These are phyloP conservation scores for Hypocrella siamensis DNA, from an alignment of 2,329 filamentous ascomycete species.

Conservation along the genomic window DNA sequence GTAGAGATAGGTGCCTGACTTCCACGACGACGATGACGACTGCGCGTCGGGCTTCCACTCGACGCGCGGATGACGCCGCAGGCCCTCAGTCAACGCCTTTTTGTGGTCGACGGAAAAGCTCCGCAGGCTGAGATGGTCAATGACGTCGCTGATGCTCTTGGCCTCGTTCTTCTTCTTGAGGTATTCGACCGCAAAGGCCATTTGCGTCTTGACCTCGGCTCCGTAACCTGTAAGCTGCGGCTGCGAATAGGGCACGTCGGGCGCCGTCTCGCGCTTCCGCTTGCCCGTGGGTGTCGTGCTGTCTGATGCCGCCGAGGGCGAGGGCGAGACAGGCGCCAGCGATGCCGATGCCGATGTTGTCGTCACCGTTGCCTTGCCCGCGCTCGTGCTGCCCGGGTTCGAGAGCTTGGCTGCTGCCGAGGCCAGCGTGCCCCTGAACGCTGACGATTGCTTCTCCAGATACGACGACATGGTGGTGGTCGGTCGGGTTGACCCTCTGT, in stretches of 20 bases:
- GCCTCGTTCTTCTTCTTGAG: conserved; percentile 56
- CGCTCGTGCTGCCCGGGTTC: conserved; percentile 30
- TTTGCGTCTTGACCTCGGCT: conserved; percentile 69
- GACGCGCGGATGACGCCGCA: conserved; percentile 48
- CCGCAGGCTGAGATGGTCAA: conserved; percentile 64
- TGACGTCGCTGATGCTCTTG: conserved; percentile 59
- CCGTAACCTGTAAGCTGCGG: conserved; percentile 63
- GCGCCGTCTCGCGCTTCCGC: conserved; percentile 38
- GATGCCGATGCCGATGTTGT: too few relatives aligned
- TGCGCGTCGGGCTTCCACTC: conserved; percentile 39
- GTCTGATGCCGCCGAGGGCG: conserved; percentile 41
- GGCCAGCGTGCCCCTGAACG: conserved; percentile 44
- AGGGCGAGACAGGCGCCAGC: conserved; percentile 45
- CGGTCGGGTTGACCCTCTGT: too few relatives aligned
- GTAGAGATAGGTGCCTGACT: conserved; percentile 63
- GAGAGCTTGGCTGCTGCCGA: conserved; percentile 49
- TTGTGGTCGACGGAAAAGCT: conserved; percentile 45
- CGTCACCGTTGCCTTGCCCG: conserved; percentile 17
- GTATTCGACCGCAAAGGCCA: conserved; percentile 74
- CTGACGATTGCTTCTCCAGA: conserved; percentile 49
- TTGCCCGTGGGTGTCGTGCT: conserved; percentile 49
- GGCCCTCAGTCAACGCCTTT: conserved; percentile 48
- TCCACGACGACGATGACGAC: conserved; percentile 51
- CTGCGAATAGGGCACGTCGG: conserved; percentile 53
- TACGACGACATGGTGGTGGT: conserved; percentile 49